Percentiles rank a stretch among this genome's conserved stretches.
Evolutionary conservation across 2,329 filamentous ascomycete species (phyloP).

Genomic region (Epichloe glyceriae): DNA sequence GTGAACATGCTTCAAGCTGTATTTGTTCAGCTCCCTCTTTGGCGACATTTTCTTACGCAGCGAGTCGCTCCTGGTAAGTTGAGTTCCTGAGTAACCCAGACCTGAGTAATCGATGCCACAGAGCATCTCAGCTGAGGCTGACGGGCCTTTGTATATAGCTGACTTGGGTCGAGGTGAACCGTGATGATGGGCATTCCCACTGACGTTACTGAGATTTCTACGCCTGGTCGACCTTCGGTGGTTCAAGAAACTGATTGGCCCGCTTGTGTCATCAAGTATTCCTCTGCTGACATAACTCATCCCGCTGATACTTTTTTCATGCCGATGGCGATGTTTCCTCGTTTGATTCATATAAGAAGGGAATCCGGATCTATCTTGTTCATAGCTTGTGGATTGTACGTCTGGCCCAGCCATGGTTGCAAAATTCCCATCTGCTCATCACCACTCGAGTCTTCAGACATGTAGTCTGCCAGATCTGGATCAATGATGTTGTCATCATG

Average conservation of each 20-base stretch:
- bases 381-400: constrained; percentile 49
- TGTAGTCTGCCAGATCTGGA: constrained; percentile 84
- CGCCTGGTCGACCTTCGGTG: constrained; percentile 52
- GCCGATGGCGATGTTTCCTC: constrained; percentile 61
- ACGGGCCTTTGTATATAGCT: constrained; percentile 42
- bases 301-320: constrained; percentile 61
- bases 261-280: constrained; percentile 45
- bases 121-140: constrained; percentile 38
- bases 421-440: constrained; percentile 84
- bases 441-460: constrained; percentile 90
- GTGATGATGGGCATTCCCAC: constrained; percentile 52
- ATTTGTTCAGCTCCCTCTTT: constrained; percentile 72
- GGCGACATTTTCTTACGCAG: constrained; percentile 63
- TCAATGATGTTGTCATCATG: constrained; percentile 98
- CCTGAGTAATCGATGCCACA: constrained; percentile 32
- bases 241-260: constrained; percentile 43
- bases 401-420: constrained; percentile 58
- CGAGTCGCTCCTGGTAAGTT: constrained; percentile 65
- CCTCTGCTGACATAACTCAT: constrained; percentile 59
- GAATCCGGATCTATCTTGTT: constrained; percentile 63
- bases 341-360: constrained; percentile 58
- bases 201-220: constrained; percentile 75
- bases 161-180: constrained; percentile 59
- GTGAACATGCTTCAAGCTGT: constrained; percentile 78
- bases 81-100: constrained; percentile 29